These are phyloP conservation scores for Coprinellus aureogranulatus DNA, from an alignment of 768 basidiomycete species.

Conservation along the genomic window DNA sequence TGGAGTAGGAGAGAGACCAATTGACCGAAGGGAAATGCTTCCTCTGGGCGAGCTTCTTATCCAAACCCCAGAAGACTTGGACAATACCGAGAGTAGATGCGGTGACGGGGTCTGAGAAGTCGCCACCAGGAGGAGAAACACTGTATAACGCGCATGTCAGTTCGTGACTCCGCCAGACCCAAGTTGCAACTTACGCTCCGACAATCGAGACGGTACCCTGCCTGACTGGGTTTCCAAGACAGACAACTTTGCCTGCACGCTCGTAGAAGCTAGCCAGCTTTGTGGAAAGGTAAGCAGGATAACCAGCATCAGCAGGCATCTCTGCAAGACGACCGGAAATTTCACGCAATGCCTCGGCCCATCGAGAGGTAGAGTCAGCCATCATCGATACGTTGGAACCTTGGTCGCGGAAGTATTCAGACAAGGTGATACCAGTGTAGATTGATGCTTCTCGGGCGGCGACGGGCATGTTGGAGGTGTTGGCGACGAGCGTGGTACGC, in stretches of 20 bases:
- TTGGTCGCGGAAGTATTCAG: constrained; percentile 99
- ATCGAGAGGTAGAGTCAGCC: constrained; percentile 98
- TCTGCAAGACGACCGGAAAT: constrained; percentile 98
- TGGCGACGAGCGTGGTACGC: constrained; percentile 96
- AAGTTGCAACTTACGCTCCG: constrained; percentile 75
- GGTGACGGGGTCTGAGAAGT: constrained; percentile 98
- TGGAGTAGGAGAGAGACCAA: constrained; percentile 99
- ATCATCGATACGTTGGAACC: constrained; percentile 98
- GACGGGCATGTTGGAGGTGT: constrained; percentile 99
- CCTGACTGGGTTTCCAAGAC: constrained; percentile 83
- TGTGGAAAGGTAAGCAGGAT: constrained; percentile 94
- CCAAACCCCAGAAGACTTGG: constrained; percentile 99
- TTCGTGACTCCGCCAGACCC: not conserved
- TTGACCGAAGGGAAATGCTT: constrained; percentile 99
- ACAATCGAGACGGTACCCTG: constrained; percentile 97
- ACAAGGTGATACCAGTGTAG: constrained; percentile 98
- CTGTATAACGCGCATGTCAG: constrained; percentile 38
- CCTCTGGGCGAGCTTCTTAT: constrained; percentile 97
- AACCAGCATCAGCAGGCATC: constrained; percentile 99
- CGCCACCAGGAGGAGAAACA: constrained; percentile 97
- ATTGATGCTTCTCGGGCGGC: constrained; percentile 99
- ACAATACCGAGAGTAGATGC: constrained; percentile 97
- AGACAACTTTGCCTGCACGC: constrained; percentile 93
- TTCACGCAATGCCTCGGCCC: constrained; percentile 99
- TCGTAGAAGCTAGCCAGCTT: constrained; percentile 99